These are phyloP conservation scores for Chalciporus pseudorubinellus DNA, from an alignment of 768 basidiomycete species.

Conservation along the genomic window DNA sequence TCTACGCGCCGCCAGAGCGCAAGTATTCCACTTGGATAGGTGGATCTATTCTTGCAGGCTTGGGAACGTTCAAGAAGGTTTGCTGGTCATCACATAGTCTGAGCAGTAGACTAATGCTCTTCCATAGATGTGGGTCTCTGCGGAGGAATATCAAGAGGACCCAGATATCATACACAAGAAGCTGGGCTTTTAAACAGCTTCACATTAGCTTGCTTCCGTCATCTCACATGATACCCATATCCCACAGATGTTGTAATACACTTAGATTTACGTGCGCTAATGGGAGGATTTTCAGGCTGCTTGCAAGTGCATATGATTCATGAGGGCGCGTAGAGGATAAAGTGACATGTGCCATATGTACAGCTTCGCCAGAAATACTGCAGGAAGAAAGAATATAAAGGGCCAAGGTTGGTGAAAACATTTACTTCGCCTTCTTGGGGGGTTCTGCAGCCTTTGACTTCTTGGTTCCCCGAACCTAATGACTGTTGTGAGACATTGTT, in stretches of 20 bases:
- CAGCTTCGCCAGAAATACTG: conserved; percentile 38
- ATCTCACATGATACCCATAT: conserved; percentile 34
- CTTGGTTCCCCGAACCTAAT: conserved; percentile 89
- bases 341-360: conserved; percentile 43
- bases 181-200: conserved; percentile 61
- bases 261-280: conserved; percentile 29
- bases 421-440: conserved; percentile 89
- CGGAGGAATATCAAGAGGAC: conserved; percentile 99
- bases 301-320: conserved; percentile 30
- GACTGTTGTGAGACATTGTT: conserved; percentile 15
- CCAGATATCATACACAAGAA: conserved; percentile 98
- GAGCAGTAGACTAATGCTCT: conserved; percentile 6
- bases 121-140: conserved; percentile 96
- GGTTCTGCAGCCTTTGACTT: conserved; percentile 92
- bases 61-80: conserved; percentile 98
- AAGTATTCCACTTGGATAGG: conserved; percentile 98
- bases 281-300: conserved; percentile 11
- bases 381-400: conserved; percentile 22
- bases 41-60: conserved; percentile 91
- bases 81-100: conserved; percentile 3
- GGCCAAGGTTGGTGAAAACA: conserved; percentile 24
- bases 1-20: conserved; percentile 98
- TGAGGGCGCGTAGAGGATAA: conserved; percentile 17
- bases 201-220: conserved; percentile 10
- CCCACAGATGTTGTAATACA: conserved; percentile 32